Evolutionary conservation across 192 early-diverging fungal genomes (phyloP).

Genomic region (Podila epigama): DNA sequence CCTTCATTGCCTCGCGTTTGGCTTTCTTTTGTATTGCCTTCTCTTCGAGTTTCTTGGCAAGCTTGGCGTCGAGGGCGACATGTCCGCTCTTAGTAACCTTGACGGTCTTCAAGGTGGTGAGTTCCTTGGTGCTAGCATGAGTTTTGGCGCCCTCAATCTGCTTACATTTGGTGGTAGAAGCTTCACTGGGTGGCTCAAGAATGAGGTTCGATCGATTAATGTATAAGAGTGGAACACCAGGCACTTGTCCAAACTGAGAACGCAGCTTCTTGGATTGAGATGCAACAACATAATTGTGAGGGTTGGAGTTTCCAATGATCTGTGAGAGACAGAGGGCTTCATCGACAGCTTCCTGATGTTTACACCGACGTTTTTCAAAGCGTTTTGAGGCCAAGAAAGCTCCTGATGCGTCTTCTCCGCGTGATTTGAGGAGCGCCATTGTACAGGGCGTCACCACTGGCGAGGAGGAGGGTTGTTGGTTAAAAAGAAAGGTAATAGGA

Average conservation of each 20-base stretch:
- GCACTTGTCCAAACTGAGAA: constrained; percentile 64
- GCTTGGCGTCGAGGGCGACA: constrained; percentile 24
- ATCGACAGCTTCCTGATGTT: constrained; percentile 69
- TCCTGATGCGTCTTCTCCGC: constrained; percentile 65
- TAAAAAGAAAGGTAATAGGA: constrained; percentile 4
- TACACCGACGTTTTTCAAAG: constrained; percentile 85
- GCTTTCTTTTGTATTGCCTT: constrained; percentile 41
- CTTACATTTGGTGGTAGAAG: constrained; percentile 54
- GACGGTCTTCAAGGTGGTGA: constrained; percentile 56
- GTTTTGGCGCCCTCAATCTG: constrained; percentile 53
- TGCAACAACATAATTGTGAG: constrained; percentile 87
- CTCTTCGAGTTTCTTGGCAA: constrained; percentile 55
- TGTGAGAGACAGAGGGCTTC: constrained; percentile 75
- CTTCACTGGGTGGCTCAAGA: constrained; percentile 77
- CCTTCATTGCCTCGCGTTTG: constrained; percentile 36
- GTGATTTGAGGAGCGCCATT: constrained; percentile 71
- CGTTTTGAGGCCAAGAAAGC: constrained; percentile 67
- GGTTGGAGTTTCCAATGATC: constrained; percentile 77
- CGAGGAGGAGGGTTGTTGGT: neutral
- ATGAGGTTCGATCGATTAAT: constrained; percentile 80
- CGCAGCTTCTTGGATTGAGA: constrained; percentile 79
- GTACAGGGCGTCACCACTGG: constrained; percentile 76
- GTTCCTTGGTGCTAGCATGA: constrained; percentile 52
- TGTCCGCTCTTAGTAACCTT: constrained; percentile 53
- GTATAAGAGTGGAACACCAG: constrained; percentile 89